Conservation (phyloP, 2,329 filamentous ascomycete species). For the Pyricularia sp. region DNA sequence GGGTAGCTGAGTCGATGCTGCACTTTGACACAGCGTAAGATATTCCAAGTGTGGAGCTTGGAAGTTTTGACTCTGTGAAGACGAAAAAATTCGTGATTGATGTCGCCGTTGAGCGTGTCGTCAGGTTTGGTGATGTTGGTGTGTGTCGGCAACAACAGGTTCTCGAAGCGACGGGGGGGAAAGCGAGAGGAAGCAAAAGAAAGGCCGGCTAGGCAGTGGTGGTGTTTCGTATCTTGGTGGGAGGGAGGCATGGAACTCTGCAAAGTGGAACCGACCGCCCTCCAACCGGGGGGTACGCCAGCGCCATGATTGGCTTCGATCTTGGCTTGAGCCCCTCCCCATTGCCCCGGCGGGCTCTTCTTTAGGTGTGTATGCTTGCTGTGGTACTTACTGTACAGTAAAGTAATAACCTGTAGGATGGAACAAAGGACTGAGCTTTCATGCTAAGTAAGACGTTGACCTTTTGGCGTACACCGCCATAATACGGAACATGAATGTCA, state of each 20-base stretch:
- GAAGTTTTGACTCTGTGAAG: neutral
- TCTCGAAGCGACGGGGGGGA: neutral
- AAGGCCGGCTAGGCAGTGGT: slow-evolving; percentile 1
- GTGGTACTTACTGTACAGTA: neutral
- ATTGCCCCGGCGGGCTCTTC: neutral
- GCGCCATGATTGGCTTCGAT: neutral
- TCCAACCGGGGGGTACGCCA: neutral
- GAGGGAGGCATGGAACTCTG: slow-evolving; percentile 1
- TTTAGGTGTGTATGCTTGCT: neutral
- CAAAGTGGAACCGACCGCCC: neutral
- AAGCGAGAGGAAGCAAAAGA: slow-evolving; percentile 2
- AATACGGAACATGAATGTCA: neutral
- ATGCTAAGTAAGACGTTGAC: neutral
- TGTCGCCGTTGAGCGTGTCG: neutral
- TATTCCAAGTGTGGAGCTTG: neutral
- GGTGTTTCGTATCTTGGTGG: slow-evolving; percentile 3
- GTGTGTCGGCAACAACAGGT: neutral
- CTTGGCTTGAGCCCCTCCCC: neutral
- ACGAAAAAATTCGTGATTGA: neutral
- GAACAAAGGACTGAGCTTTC: neutral
- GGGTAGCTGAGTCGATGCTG: neutral
- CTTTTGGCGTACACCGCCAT: neutral
- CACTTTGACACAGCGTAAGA: neutral
- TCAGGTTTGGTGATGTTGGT: slow-evolving; percentile 1
- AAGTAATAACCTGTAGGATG: neutral